phyloP scores from a whole-genome alignment of 768 basidiomycete genomes.

The Sporobolomyces roseus region DNA sequence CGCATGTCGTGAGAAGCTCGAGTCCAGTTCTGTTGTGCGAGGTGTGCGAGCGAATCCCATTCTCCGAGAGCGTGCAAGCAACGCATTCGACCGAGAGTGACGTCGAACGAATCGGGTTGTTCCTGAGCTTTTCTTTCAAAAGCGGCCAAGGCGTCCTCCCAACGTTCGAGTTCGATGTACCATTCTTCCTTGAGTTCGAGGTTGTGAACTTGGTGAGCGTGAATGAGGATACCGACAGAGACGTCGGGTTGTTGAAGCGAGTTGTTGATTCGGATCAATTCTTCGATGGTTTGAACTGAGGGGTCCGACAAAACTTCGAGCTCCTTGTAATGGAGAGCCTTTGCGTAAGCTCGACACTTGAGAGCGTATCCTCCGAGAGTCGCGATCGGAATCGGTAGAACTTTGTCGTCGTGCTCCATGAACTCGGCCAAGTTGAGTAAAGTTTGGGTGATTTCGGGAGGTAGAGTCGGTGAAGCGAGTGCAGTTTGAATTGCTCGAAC shows the following conservation, averaged over 20 bases:
- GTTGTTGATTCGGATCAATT: conserved; percentile 92
- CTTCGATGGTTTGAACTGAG: conserved; percentile 83
- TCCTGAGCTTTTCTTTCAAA: conserved; percentile 73
- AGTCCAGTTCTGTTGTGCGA: conserved; percentile 83
- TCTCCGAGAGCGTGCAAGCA: conserved; percentile 95
- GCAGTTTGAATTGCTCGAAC: conserved; percentile 83
- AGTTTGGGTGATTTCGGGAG: conserved; percentile 83
- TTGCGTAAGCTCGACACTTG: conserved; percentile 90
- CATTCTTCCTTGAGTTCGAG: conserved; percentile 92
- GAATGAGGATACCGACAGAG: conserved; percentile 90
- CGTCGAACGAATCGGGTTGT: conserved; percentile 71
- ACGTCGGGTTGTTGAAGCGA: conserved; percentile 95
- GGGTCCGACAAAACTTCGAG: conserved; percentile 87
- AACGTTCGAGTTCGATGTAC: conserved; percentile 93
- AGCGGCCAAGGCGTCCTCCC: conserved; percentile 85
- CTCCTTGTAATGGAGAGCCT: conserved; percentile 97
- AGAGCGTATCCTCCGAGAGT: conserved; percentile 90
- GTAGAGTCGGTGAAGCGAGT: conserved; percentile 66
- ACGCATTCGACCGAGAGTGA: conserved; percentile 86
- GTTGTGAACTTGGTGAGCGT: conserved; percentile 83
- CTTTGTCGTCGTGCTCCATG: conserved; percentile 98
- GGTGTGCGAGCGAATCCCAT: conserved; percentile 83
- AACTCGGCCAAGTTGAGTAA: conserved; percentile 93
- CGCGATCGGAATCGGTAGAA: conserved; percentile 85
- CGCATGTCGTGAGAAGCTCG: conserved; percentile 70